These are phyloP conservation scores for Metschnikowia proteae DNA, from an alignment of 805 yeast species.

Conservation along the genomic window DNA sequence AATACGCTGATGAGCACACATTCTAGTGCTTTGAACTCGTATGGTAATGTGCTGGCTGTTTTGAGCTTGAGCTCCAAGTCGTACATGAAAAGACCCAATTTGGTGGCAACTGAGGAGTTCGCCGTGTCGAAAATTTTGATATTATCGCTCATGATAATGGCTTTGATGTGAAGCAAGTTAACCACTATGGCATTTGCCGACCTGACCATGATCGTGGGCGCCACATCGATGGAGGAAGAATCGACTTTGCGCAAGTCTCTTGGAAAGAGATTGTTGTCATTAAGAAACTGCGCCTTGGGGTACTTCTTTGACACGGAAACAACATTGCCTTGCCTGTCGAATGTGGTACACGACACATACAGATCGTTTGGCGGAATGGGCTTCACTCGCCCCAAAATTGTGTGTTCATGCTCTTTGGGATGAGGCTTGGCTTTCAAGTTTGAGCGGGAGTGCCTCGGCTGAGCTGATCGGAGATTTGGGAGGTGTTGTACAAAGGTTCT, in stretches of 20 bases:
- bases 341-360: slow-evolving; percentile 74
- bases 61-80: slow-evolving; percentile 76
- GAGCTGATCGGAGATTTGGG: not conserved
- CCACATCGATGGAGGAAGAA: slow-evolving; percentile 67
- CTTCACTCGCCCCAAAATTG: slow-evolving; percentile 22
- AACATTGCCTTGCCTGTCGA: slow-evolving; percentile 67
- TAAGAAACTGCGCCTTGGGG: slow-evolving; percentile 67
- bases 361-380: slow-evolving; percentile 48
- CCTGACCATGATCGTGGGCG: slow-evolving; percentile 84
- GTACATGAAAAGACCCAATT: slow-evolving; percentile 74
- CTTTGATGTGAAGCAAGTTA: slow-evolving; percentile 83
- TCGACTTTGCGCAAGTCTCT: slow-evolving; percentile 86
- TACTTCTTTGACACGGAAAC: slow-evolving; percentile 67
- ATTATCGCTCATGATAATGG: slow-evolving; percentile 73
- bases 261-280: slow-evolving; percentile 71
- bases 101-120: slow-evolving; percentile 61
- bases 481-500: not conserved
- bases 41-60: slow-evolving; percentile 28
- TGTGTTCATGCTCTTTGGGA: slow-evolving; percentile 4
- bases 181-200: slow-evolving; percentile 69
- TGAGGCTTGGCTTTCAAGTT: not conserved
- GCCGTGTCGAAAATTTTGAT: slow-evolving; percentile 83
- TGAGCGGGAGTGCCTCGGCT: not conserved
- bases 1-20: slow-evolving; percentile 77
- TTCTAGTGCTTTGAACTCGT: slow-evolving; percentile 82